These are phyloP conservation scores for Morella rubra DNA, from an alignment of 306 rosid species.

Conservation along the genomic window DNA sequence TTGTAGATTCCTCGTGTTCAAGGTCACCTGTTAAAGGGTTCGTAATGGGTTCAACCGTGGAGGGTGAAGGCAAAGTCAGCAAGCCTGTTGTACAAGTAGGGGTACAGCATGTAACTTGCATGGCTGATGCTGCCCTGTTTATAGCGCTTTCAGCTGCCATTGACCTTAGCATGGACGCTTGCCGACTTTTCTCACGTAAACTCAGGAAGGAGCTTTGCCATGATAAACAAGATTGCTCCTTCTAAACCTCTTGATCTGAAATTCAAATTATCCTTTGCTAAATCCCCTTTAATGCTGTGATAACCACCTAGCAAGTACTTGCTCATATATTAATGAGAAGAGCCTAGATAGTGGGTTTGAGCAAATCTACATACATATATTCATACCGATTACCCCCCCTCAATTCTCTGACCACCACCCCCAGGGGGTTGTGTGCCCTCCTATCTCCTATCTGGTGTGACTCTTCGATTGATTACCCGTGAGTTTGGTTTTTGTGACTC, in stretches of 20 bases:
- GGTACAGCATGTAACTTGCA: conserved; percentile 79
- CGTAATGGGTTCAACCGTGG: conserved; percentile 82
- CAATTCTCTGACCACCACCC: conserved; percentile 21
- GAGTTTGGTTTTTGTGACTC: conserved; percentile 3
- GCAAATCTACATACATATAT: conserved; percentile 25
- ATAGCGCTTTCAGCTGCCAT: conserved; percentile 87
- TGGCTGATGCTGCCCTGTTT: conserved; percentile 92
- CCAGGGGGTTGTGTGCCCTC: conserved; percentile 22
- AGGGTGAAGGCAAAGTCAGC: conserved; percentile 82
- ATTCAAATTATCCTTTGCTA: background rate
- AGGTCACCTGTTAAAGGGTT: conserved; percentile 66
- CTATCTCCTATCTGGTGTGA: conserved; percentile 28
- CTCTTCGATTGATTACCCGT: conserved; percentile 18
- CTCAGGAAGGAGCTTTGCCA: conserved; percentile 87
- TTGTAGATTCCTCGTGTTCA: conserved; percentile 40
- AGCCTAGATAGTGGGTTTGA: conserved; percentile 47
- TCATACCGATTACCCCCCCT: background rate
- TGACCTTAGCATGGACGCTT: conserved; percentile 98
- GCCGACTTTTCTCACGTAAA: conserved; percentile 73
- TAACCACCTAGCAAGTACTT: conserved; percentile 32
- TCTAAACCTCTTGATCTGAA: conserved; percentile 1
- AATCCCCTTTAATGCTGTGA: conserved; percentile 42
- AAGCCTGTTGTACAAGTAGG: conserved; percentile 88
- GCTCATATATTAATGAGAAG: background rate
- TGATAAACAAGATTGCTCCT: conserved; percentile 49